These are phyloP conservation scores for Candida hungchunana DNA, from an alignment of 805 yeast species.

Conservation along the genomic window DNA sequence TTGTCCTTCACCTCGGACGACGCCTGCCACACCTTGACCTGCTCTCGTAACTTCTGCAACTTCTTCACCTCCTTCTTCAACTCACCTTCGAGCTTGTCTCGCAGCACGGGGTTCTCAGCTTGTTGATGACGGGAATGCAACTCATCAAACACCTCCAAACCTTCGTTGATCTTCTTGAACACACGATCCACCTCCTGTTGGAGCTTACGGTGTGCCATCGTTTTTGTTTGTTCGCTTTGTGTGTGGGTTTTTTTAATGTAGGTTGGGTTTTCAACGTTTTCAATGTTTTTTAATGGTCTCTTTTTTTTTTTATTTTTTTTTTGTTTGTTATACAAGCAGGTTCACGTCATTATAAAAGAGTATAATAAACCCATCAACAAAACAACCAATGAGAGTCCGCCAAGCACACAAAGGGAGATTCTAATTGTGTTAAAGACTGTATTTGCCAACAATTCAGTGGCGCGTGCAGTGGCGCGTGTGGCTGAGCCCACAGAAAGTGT, in stretches of 20 bases:
- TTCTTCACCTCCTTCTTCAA: conserved; percentile 93
- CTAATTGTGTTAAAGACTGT: no score
- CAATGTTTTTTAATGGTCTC: background rate
- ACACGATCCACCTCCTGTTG: conserved; percentile 81
- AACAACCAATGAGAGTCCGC: no score
- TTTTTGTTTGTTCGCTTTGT: background rate
- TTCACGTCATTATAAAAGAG: no score
- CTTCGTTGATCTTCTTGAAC: conserved; percentile 84
- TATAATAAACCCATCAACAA: no score
- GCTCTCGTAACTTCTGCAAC: conserved; percentile 88
- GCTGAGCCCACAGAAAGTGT: no score
- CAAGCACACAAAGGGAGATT: no score
- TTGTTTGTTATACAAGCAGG: no score
- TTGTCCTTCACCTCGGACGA: conserved; percentile 89
- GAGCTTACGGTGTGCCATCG: conserved; percentile 26
- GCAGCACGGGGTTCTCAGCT: conserved; percentile 77
- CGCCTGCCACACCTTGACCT: conserved; percentile 90
- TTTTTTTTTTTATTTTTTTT: no score
- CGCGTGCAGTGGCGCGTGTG: no score
- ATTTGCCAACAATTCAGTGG: no score
- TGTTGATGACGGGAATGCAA: conserved; percentile 80
- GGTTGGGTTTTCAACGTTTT: background rate
- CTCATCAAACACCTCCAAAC: conserved; percentile 76
- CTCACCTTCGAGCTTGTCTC: conserved; percentile 88
- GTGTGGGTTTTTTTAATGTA: background rate